Percentiles rank a stretch among this genome's conserved stretches.
Evolutionary conservation across 768 basidiomycete genomes (phyloP).

Genomic region (Pleurotus pulmonarius): DNA sequence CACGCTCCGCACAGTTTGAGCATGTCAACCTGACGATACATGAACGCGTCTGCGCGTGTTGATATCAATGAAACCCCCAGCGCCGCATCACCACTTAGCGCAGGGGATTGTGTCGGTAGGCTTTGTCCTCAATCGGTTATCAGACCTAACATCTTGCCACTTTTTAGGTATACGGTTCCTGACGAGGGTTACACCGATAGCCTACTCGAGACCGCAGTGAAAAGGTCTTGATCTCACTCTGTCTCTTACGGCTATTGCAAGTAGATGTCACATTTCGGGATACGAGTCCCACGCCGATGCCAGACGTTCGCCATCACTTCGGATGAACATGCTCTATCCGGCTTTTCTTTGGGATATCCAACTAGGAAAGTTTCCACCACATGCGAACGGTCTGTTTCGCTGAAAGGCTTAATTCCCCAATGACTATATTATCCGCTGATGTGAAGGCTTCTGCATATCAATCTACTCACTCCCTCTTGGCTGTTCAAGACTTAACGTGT

Average conservation of each 20-base stretch:
- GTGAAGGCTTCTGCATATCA: constrained; percentile 1
- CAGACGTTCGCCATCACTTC: constrained; percentile 9
- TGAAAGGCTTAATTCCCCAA: neutral
- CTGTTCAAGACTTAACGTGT: neutral
- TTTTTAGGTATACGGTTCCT: neutral
- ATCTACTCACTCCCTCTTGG: neutral
- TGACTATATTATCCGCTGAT: constrained; percentile 7
- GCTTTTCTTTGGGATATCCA: constrained; percentile 7
- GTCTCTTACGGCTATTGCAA: neutral
- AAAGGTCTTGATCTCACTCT: neutral
- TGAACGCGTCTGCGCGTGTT: too few species aligned
- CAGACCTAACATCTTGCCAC: neutral
- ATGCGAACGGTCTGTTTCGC: constrained; percentile 4
- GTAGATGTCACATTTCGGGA: neutral
- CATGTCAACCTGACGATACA: too few species aligned
- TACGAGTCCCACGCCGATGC: constrained; percentile 8
- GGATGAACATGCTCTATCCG: constrained; percentile 8
- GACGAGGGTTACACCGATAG: neutral
- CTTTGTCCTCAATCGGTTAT: neutral
- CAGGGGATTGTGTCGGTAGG: too few species aligned
- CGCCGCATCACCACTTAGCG: too few species aligned
- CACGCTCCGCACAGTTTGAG: too few species aligned
- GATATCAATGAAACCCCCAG: too few species aligned
- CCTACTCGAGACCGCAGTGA: neutral
- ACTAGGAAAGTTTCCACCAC: constrained; percentile 2